These are phyloP conservation scores for Quercus variabilis DNA, from an alignment of 306 rosid genomes.

Conservation along the genomic window DNA sequence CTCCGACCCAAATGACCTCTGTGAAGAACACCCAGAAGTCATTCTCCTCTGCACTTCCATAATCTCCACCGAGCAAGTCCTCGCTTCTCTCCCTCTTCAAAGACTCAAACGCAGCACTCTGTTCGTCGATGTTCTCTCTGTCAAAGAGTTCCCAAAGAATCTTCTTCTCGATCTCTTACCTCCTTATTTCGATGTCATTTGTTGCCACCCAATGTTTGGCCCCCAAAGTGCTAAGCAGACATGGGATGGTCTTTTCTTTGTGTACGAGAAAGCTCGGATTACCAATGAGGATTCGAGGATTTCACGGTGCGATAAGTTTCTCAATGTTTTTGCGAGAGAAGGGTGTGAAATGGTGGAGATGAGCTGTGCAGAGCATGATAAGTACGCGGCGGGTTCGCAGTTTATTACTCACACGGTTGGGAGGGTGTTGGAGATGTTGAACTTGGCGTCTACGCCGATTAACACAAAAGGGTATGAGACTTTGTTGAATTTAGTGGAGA, in stretches of 20 bases:
- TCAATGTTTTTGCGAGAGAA: slow-evolving; percentile 53
- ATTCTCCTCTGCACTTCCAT: slow-evolving; percentile 68
- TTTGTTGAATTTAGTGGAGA: slow-evolving; percentile 66
- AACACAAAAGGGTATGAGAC: slow-evolving; percentile 77
- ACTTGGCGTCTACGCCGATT: slow-evolving; percentile 68
- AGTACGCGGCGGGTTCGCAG: slow-evolving; percentile 61
- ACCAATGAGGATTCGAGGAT: slow-evolving; percentile 43
- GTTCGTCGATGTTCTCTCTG: slow-evolving; percentile 75
- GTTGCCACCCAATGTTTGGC: slow-evolving; percentile 89
- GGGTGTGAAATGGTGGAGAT: slow-evolving; percentile 85
- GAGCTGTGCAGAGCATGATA: slow-evolving; percentile 69
- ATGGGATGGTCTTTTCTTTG: slow-evolving; percentile 55
- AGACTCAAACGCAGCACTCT: slow-evolving; percentile 68
- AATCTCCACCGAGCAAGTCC: slow-evolving; percentile 52
- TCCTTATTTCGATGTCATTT: slow-evolving; percentile 51
- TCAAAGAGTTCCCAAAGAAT: slow-evolving; percentile 66
- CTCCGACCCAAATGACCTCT: slow-evolving; percentile 59
- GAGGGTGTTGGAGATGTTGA: slow-evolving; percentile 57
- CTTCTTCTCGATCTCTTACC: slow-evolving; percentile 49
- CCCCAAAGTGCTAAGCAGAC: slow-evolving; percentile 54
- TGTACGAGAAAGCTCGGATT: slow-evolving; percentile 65
- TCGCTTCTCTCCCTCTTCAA: slow-evolving; percentile 57
- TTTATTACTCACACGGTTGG: slow-evolving; percentile 84
- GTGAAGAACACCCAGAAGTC: slow-evolving; percentile 82
- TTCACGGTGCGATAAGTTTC: slow-evolving; percentile 47